Evolutionary conservation across 1,284 basidiomycete species (phyloP).

Genomic region (Leccinum brunneo-olivaceum): DNA sequence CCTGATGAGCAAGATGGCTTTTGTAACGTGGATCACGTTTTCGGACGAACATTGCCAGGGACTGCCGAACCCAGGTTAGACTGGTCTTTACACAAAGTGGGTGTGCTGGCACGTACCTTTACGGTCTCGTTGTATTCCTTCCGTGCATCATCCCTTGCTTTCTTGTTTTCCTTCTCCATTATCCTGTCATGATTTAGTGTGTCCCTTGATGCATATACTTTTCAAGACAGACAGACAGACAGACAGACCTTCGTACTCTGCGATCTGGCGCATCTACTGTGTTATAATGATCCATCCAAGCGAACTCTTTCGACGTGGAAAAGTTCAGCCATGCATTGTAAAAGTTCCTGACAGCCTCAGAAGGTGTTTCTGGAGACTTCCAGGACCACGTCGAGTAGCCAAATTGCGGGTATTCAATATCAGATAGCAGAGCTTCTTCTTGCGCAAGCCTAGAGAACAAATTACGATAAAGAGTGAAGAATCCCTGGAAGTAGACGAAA

Average conservation of each 20-base stretch:
- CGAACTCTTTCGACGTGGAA: conserved; percentile 82
- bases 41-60: conserved; percentile 80
- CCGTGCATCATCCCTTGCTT: conserved; percentile 78
- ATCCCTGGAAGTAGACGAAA: conserved; percentile 51
- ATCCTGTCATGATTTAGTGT: conserved; percentile 39
- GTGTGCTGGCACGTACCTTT: conserved; percentile 45
- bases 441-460: conserved; percentile 80
- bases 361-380: conserved; percentile 40
- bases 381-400: conserved; percentile 77
- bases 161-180: conserved; percentile 97
- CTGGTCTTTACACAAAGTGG: neutral
- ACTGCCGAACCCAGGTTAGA: conserved; percentile 37
- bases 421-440: conserved; percentile 68
- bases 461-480: conserved; percentile 87
- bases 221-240: too few species aligned
- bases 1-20: conserved; percentile 53
- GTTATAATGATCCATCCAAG: conserved; percentile 87
- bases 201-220: neutral
- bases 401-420: conserved; percentile 72
- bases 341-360: conserved; percentile 60
- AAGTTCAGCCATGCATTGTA: conserved; percentile 89
- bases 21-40: conserved; percentile 94
- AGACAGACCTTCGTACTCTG: conserved; percentile 63
- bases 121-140: conserved; percentile 93
- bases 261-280: conserved; percentile 82